Evolutionary conservation across 768 basidiomycete genomes (phyloP).

Genomic region (Pulveroboletus sp.): DNA sequence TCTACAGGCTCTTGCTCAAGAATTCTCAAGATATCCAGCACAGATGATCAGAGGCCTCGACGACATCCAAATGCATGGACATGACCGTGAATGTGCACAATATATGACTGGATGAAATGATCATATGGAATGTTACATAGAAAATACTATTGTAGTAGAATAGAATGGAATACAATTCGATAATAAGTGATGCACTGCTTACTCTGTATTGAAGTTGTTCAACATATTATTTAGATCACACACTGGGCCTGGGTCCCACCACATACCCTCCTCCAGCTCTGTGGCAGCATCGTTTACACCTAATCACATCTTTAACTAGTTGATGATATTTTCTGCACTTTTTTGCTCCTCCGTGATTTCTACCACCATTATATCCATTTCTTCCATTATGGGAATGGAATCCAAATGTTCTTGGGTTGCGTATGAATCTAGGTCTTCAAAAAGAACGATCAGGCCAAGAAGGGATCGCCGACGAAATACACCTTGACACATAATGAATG

Average conservation of each 20-base stretch:
- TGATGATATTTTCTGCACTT: background rate
- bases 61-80: no score
- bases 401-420: background rate
- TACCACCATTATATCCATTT: background rate
- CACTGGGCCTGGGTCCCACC: background rate
- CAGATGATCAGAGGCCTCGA: no score
- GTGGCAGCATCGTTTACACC: background rate
- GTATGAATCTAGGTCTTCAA: background rate
- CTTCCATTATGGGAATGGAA: background rate
- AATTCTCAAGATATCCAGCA: no score
- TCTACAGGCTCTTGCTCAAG: no score
- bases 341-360: background rate
- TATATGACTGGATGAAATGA: no score
- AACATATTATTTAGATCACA: background rate
- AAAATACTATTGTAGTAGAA: no score
- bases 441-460: background rate
- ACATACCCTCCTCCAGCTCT: background rate
- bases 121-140: no score
- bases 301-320: background rate
- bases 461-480: background rate
- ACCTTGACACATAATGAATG: background rate
- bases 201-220: no score
- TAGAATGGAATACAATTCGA: no score
- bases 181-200: no score
- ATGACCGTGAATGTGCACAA: no score